Evolutionary conservation across 208 protist species (phyloP), one percentile per base, ranked within the genome.

Genomic region (Hexamita inflata): DNA sequence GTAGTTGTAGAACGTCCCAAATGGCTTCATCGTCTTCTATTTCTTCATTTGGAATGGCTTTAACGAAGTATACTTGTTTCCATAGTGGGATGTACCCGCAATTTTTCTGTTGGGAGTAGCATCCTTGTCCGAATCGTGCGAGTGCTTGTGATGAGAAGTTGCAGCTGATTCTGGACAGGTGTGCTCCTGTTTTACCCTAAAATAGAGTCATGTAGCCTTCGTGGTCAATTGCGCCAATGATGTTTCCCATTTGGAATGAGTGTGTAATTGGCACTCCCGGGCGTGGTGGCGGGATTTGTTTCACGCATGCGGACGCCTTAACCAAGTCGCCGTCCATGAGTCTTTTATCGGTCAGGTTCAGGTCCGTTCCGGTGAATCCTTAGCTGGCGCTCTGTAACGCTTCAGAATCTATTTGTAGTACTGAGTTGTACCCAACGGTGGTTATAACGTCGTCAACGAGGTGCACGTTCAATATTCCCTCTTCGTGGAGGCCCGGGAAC

Each of bases 211-310:
- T n/a, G 26, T 28, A 19, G 35, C 42, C 9, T 15, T 40, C 40
- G 35, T 70, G 64, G 35, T 70, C 64, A 49, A 70, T n/a, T 30
- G 42, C 64, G 4, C 64, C 64, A 70, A 70, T 45, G n/a, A 70
- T 45, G n/a, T 70, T 70, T 19, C 64, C 64, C 26, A 70, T 42
- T 32, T n/a, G 30, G 40, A 70, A 70, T 38, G 64, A 70, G 11
- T 7, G 4, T 32, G 42, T n/a, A n/a, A 70, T 70, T 49, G 64
- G 64, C 64, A 45, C 2, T 9, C 64, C 64, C n/a, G 64, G 64
- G 2, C 64, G 2, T 35, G 64, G 64, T 45, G 64, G 64, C 40
- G 11, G 35, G 15, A 70, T 38, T 15, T 45, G 35, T n/a, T 9
- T 70, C 4, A 70, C 42, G 11, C 15, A 34, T n/a, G 11, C 11